Base-by-base conservation (phyloP, 2,329 filamentous ascomycete species). In the Elsinoe fawcettii region DNA sequence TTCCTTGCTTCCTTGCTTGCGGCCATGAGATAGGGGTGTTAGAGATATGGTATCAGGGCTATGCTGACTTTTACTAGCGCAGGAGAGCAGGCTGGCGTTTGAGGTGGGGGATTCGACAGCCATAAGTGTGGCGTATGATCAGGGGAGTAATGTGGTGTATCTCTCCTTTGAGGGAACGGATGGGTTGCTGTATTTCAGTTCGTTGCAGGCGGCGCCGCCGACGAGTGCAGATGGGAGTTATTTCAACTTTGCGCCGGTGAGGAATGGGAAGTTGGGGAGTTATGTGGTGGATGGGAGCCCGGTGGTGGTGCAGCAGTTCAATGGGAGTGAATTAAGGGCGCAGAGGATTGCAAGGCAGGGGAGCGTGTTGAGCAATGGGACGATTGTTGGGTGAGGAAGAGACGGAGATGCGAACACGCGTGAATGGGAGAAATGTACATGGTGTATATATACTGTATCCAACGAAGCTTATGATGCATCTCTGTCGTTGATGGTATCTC, bases 281-380 rank as follows among this genome's bases (percentile, higher is more conserved):
- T 53, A 22, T 22, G 14, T 23, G 18, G 49, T 53, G 49, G 49
- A 34, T 34, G 49, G 49, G 16, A 34, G 25, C 16, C 49, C 49
- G 3, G 16, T 39, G 16, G 49, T 53, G 20, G 30, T 39, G 20
- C 25, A 37, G 20, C 49, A 53, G 32, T 53, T 39, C 20, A 39
- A 53, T 14, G 25, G 25, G 49, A 27, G 49, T 39, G 49, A 53
- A 8, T 25, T 53, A 9, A 20, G 49, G 18, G 30, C 34, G 49
- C 49, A 53, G 49, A 23, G 49, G 14, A 37, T 53, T 11, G n/a
- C 49, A 18, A 36, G 49, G 20, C 49, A 53, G 32, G 49, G 49
- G 11, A 53, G 49, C 12, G 49, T 53, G 49, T 12, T 39, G 32
- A 27, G 30, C 7, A 53, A 53, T 39, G 49, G 49, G 11, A 53